These are phyloP conservation scores for Colletotrichum higginsianum DNA, from an alignment of 2,329 filamentous ascomycete species.

Conservation along the genomic window DNA sequence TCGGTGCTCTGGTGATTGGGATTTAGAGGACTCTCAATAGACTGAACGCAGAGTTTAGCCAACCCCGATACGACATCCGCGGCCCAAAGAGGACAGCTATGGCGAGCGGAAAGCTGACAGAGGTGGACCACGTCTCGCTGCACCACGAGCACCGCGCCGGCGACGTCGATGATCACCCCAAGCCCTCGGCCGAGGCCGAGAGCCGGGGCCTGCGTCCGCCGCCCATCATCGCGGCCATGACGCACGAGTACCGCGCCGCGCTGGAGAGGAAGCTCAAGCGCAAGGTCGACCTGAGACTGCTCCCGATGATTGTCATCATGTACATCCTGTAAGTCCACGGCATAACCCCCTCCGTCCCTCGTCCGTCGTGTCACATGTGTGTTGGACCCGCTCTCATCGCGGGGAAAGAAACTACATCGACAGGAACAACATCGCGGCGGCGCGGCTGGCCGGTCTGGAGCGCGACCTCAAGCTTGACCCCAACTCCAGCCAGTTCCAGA, in stretches of 20 bases:
- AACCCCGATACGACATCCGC: not conserved
- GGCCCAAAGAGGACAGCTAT: not conserved
- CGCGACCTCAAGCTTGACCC: slow-evolving; percentile 53
- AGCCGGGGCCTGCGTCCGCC: slow-evolving; percentile 32
- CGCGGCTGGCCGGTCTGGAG: slow-evolving; percentile 66
- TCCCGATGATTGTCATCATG: slow-evolving; percentile 67
- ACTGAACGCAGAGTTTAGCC: not conserved
- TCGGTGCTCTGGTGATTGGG: not conserved
- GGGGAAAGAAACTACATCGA: slow-evolving; percentile 37
- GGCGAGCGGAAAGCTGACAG: slow-evolving; percentile 31
- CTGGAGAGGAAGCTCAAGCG: slow-evolving; percentile 52
- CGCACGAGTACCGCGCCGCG: slow-evolving; percentile 29
- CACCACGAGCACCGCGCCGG: slow-evolving; percentile 24
- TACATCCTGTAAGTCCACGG: slow-evolving; percentile 57
- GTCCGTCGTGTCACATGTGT: not conserved
- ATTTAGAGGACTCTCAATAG: not conserved
- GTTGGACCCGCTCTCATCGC: not conserved
- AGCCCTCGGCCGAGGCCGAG: slow-evolving; percentile 33
- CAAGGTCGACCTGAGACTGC: slow-evolving; percentile 57
- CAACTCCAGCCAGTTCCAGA: slow-evolving; percentile 53
- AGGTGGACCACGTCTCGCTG: slow-evolving; percentile 34
- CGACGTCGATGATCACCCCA: slow-evolving; percentile 16
- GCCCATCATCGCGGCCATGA: slow-evolving; percentile 34
- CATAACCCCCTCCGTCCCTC: no score
- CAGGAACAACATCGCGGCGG: slow-evolving; percentile 61